Conservation (phyloP, 331 rosid species). For the Malus hybrid region DNA sequence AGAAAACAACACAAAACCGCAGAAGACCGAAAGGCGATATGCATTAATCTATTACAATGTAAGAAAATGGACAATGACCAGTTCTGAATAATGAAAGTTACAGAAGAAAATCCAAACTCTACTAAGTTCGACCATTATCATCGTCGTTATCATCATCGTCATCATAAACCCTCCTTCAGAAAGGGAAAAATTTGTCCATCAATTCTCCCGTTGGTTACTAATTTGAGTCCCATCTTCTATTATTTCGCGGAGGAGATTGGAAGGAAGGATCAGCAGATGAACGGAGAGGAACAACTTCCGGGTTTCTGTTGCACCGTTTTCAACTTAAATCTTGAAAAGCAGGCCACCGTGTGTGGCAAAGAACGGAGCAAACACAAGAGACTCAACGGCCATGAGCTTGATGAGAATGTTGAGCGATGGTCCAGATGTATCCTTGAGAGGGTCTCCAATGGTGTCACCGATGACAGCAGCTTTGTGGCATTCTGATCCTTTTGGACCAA, state of each 20-base stretch:
- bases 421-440: conserved; percentile 88
- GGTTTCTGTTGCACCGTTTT: not conserved
- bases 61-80: not conserved
- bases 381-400: conserved; percentile 94
- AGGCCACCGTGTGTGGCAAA: conserved; percentile 90
- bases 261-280: not conserved
- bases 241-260: not conserved
- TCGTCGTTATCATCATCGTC: conserved; percentile 9
- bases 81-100: not conserved
- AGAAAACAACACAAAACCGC: not conserved
- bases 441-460: conserved; percentile 98
- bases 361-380: conserved; percentile 91
- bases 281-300: not conserved
- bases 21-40: not conserved
- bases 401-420: conserved; percentile 95
- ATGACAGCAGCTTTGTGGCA: conserved; percentile 91
- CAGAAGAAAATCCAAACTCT: not conserved
- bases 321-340: conserved; percentile 58
- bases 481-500: conserved; percentile 95
- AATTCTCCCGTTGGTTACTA: conserved; percentile 20
- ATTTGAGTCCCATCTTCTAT: conserved; percentile 11
- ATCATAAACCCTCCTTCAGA: conserved; percentile 8
- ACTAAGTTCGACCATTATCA: conserved; percentile 5
- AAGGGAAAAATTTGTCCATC: conserved; percentile 21
- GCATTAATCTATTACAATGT: not conserved